These are phyloP conservation scores for Ampelomyces quisqualis DNA, from an alignment of 2,329 filamentous ascomycete genomes.

Conservation along the genomic window DNA sequence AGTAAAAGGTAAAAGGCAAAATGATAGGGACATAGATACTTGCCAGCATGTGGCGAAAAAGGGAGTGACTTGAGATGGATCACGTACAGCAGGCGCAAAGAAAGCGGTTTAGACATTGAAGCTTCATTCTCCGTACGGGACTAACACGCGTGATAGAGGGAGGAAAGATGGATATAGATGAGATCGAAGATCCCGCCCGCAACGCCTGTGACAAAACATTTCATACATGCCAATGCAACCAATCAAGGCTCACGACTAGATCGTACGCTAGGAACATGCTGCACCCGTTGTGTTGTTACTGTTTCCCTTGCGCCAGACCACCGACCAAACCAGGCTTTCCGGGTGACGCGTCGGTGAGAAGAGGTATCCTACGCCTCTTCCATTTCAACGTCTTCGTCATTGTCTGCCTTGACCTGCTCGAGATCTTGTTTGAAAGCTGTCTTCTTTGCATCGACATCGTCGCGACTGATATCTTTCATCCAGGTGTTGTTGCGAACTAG, in stretches of 20 bases:
- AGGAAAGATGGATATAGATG: not conserved
- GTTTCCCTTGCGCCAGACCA: not conserved
- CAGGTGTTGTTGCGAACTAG: constrained; percentile 49
- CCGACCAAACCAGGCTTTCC: not conserved
- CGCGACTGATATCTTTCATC: constrained; percentile 50
- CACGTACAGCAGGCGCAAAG: too few relatives aligned
- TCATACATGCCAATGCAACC: too few relatives aligned
- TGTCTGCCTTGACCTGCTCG: constrained; percentile 24
- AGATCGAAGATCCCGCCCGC: too few relatives aligned
- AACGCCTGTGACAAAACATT: too few relatives aligned
- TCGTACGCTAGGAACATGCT: not conserved
- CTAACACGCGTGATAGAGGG: too few relatives aligned
- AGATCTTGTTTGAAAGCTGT: constrained; percentile 34
- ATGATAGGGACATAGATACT: not conserved
- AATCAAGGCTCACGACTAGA: not conserved
- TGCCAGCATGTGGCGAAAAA: too few relatives aligned
- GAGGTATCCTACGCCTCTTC: constrained; percentile 18
- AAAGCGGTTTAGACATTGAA: too few relatives aligned
- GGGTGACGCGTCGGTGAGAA: not conserved
- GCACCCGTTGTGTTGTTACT: too few relatives aligned
- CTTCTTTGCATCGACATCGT: constrained; percentile 51
- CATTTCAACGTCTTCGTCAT: constrained; percentile 39
- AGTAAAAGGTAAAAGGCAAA: not conserved
- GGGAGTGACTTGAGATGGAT: too few relatives aligned
- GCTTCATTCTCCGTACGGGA: too few relatives aligned